Evolutionary conservation across 805 yeast genomes (phyloP).

Genomic region (Metschnikowia peoriensis): DNA sequence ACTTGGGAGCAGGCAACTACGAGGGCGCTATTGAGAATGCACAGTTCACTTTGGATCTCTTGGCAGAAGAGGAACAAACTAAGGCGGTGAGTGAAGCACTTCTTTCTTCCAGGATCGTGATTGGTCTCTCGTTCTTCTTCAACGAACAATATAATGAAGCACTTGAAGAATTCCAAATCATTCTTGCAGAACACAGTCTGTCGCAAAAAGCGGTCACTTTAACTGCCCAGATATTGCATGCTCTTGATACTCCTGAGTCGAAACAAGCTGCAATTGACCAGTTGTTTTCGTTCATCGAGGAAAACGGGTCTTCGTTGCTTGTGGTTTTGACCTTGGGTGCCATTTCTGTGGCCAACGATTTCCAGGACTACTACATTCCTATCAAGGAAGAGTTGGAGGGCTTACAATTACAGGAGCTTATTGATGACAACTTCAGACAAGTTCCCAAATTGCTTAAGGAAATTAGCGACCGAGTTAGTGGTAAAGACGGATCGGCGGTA

Average conservation of each 20-base stretch:
- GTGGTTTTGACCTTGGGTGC: constrained; percentile 79
- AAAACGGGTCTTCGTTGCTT: constrained; percentile 61
- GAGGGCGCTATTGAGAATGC: constrained; percentile 61
- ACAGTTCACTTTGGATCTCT: constrained; percentile 50
- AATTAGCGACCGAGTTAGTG: constrained; percentile 43
- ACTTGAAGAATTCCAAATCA: constrained; percentile 60
- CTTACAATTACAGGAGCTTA: constrained; percentile 45
- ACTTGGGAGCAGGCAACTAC: constrained; percentile 58
- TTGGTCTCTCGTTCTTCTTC: constrained; percentile 75
- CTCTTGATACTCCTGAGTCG: constrained; percentile 71
- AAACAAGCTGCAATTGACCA: constrained; percentile 84
- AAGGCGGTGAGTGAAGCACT: constrained; percentile 24
- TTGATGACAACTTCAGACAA: constrained; percentile 49
- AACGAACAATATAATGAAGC: constrained; percentile 61
- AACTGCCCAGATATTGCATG: constrained; percentile 76
- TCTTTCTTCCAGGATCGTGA: constrained; percentile 62
- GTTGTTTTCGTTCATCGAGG: constrained; percentile 61
- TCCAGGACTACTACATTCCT: constrained; percentile 59
- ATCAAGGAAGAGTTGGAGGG: constrained; percentile 62
- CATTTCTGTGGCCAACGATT: constrained; percentile 62
- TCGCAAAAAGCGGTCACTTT: constrained; percentile 68
- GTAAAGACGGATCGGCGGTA: constrained; percentile 20
- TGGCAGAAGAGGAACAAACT: constrained; percentile 36
- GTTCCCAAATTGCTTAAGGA: constrained; percentile 60
- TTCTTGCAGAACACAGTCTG: constrained; percentile 53